Evolutionary conservation across 176 grass and related monocot species (phyloP).

Genomic region (Melocanna baccifera): DNA sequence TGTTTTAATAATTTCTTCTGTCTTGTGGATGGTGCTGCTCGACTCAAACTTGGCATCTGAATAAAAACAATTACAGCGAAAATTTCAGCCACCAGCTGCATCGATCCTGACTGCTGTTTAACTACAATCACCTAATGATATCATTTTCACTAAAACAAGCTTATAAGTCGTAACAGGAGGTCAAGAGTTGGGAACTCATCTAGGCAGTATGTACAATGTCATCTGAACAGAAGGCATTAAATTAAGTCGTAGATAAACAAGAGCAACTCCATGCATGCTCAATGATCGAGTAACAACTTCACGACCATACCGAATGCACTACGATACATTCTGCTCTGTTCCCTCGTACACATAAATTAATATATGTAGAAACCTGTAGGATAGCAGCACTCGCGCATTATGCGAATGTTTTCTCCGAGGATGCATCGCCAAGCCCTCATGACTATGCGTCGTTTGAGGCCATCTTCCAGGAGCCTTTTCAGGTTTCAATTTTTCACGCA

Average conservation of each 20-base stretch:
- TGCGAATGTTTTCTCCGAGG: background rate
- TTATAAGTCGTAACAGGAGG: too few relatives aligned
- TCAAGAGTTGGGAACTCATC: too few relatives aligned
- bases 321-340: too few relatives aligned
- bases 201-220: background rate
- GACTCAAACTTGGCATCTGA: too few relatives aligned
- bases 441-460: too few relatives aligned
- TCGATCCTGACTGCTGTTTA: background rate
- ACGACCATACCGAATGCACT: background rate
- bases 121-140: background rate
- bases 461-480: too few relatives aligned
- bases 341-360: background rate
- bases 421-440: too few relatives aligned
- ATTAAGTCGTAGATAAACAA: background rate
- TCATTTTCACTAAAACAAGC: background rate
- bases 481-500: too few relatives aligned
- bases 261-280: background rate
- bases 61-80: too few relatives aligned
- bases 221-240: background rate
- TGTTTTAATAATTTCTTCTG: background rate
- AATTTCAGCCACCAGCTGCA: background rate
- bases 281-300: background rate
- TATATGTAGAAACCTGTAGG: background rate
- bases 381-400: too few relatives aligned
- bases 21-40: background rate